Percentiles rank a stretch among this genome's conserved stretches.
Conservation (phyloP, 1,139 yeast genomes). For the Candida gigantensis region DNA sequence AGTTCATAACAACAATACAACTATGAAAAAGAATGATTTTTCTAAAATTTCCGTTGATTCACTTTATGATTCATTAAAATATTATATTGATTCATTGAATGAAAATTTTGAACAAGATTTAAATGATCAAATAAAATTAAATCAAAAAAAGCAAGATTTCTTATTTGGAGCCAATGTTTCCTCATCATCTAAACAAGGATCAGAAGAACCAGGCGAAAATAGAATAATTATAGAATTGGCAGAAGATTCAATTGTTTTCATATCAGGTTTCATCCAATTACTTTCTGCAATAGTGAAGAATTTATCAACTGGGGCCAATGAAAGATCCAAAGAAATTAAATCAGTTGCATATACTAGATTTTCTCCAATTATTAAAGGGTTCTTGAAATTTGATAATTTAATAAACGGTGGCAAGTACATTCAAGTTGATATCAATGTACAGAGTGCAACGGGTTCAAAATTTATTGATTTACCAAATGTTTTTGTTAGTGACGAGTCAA, state of each 20-base stretch:
- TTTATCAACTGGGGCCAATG: constrained; percentile 24
- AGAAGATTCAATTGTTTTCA: constrained; percentile 77
- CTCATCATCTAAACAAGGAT: constrained; percentile 17
- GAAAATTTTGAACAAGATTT: constrained; percentile 42
- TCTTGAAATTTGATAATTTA: constrained; percentile 44
- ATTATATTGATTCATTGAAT: constrained; percentile 54
- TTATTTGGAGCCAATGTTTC: constrained; percentile 27
- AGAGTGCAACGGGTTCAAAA: constrained; percentile 17
- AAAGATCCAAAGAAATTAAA: constrained; percentile 32
- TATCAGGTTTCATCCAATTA: constrained; percentile 66
- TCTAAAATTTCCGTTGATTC: constrained; percentile 59
- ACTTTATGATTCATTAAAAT: constrained; percentile 56
- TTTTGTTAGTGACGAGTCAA: constrained; percentile 35
- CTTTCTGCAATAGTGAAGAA: constrained; percentile 38
- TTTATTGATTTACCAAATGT: constrained; percentile 28
- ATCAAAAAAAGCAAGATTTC: constrained; percentile 41
- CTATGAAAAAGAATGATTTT: constrained; percentile 39
- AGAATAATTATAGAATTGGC: constrained; percentile 56
- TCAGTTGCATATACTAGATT: constrained; percentile 35
- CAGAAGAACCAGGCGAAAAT: constrained; percentile 18
- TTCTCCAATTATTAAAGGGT: constrained; percentile 36
- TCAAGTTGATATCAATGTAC: constrained; percentile 17
- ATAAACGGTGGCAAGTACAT: constrained; percentile 25
- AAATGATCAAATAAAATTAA: constrained; percentile 29
- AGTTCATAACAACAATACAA: constrained; percentile 26